Percentiles rank a stretch among this genome's conserved stretches.
Conservation (phyloP, 2,329 filamentous ascomycete species). For the Fusarium haematococcum region DNA sequence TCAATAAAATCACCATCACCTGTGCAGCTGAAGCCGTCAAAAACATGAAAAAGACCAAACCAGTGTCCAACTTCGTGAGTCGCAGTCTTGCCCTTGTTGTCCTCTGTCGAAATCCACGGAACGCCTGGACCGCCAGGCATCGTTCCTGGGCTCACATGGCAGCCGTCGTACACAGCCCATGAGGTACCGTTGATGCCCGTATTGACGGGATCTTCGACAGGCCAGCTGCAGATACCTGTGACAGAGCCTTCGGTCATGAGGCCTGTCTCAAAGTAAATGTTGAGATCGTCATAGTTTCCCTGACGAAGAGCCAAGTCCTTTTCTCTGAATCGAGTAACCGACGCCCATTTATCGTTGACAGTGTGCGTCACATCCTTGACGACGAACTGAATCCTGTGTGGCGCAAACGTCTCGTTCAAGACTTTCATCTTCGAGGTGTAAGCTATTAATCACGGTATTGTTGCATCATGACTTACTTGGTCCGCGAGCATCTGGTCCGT, state of each 20-base stretch:
- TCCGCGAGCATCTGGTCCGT: slow-evolving; percentile 1
- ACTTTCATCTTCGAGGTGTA: slow-evolving; percentile 30
- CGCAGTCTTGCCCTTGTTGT: slow-evolving; percentile 48
- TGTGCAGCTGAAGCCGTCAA: slow-evolving; percentile 54
- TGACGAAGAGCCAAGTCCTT: slow-evolving; percentile 61
- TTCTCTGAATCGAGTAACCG: slow-evolving; percentile 48
- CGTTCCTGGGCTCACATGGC: slow-evolving; percentile 50
- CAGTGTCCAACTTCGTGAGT: slow-evolving; percentile 62
- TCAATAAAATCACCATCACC: slow-evolving; percentile 52
- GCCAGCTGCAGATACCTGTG: slow-evolving; percentile 54
- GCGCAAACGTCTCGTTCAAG: slow-evolving; percentile 57
- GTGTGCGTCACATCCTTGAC: slow-evolving; percentile 56
- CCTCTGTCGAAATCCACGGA: slow-evolving; percentile 40
- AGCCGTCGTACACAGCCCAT: slow-evolving; percentile 51
- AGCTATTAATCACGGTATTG: not conserved
- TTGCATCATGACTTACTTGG: not conserved
- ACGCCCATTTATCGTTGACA: slow-evolving; percentile 60
- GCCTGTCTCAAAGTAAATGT: slow-evolving; percentile 58
- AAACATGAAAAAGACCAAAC: slow-evolving; percentile 62
- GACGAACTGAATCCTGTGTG: slow-evolving; percentile 56
- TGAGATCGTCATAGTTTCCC: slow-evolving; percentile 56
- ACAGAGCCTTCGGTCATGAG: slow-evolving; percentile 53
- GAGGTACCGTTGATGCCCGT: slow-evolving; percentile 48
- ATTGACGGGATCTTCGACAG: slow-evolving; percentile 52
- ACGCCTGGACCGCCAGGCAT: slow-evolving; percentile 52